Percentiles rank a stretch among this genome's conserved stretches.
phyloP scores from a whole-genome alignment of 73 alveolate genomes.

The Blepharisma japonicum region DNA sequence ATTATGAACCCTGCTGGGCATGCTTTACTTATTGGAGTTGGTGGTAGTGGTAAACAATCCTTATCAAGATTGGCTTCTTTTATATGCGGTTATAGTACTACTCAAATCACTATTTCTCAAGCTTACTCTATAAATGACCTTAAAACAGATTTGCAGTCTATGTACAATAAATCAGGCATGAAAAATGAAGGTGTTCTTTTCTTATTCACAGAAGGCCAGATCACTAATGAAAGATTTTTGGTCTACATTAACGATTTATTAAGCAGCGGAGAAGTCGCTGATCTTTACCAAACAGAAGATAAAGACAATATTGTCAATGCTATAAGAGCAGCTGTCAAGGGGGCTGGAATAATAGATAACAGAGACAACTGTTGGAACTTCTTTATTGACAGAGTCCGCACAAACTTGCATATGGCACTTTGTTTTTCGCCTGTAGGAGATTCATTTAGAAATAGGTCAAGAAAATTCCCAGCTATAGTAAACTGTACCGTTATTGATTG shows the following conservation, averaged over 20 bases:
- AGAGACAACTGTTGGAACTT: conserved; percentile 98
- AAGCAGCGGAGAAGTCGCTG: conserved; percentile 99
- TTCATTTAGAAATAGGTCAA: conserved; percentile 92
- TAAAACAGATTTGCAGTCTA: conserved; percentile 94
- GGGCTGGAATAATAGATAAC: conserved; percentile 94
- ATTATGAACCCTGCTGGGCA: conserved; percentile 98
- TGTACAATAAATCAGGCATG: conserved; percentile 94
- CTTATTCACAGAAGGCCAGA: conserved; percentile 99
- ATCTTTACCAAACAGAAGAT: conserved; percentile 97
- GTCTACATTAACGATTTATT: conserved; percentile 98
- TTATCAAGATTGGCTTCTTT: conserved; percentile 84
- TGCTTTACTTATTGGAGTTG: conserved; percentile 99
- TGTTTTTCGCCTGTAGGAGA: conserved; percentile 99
- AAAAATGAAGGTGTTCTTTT: conserved; percentile 99
- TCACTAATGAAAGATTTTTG: conserved; percentile 98
- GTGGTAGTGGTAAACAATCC: conserved; percentile 99
- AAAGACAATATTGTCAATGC: conserved; percentile 88
- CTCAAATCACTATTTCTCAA: conserved; percentile 88
- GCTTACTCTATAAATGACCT: conserved; percentile 96
- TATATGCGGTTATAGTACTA: conserved; percentile 41
- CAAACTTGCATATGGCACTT: conserved; percentile 99
- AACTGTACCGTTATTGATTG: conserved; percentile 97
- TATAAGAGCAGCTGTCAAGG: conserved; percentile 88
- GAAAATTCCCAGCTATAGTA: conserved; percentile 99
- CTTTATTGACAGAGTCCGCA: conserved; percentile 98